Evolutionary conservation across 2,329 filamentous ascomycete species (phyloP).

Genomic region (Anisogramma anomala): DNA sequence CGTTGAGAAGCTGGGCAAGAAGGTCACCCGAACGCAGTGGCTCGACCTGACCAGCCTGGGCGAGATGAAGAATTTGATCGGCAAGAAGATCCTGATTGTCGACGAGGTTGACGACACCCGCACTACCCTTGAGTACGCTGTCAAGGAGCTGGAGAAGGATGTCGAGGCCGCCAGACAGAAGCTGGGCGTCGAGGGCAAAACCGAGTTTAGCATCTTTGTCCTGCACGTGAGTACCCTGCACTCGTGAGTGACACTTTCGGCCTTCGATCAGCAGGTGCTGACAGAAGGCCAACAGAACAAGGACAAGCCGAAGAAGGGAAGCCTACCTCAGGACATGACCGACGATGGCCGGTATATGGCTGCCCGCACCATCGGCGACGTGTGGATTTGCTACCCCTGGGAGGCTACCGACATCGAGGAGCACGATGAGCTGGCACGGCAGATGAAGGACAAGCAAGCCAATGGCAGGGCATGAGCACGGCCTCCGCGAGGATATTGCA

Average conservation of each 20-base stretch:
- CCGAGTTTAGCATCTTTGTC: conserved; percentile 89
- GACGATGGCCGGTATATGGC: conserved; percentile 65
- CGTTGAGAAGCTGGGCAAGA: conserved; percentile 74
- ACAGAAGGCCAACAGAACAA: conserved; percentile 57
- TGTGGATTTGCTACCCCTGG: conserved; percentile 99
- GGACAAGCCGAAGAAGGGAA: conserved; percentile 90
- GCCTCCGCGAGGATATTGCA: neutral
- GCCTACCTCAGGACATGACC: conserved; percentile 67
- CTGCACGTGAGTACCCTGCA: conserved; percentile 70
- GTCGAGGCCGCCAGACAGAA: conserved; percentile 69
- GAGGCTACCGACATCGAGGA: conserved; percentile 89
- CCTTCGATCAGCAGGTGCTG: too few species aligned
- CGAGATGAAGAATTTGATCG: conserved; percentile 78
- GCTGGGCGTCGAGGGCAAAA: conserved; percentile 51
- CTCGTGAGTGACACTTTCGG: too few species aligned
- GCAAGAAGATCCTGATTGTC: conserved; percentile 84
- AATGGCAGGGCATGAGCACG: conserved; percentile 6
- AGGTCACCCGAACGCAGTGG: conserved; percentile 97
- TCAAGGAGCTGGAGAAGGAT: conserved; percentile 88
- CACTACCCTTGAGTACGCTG: conserved; percentile 87
- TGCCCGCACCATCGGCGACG: conserved; percentile 77
- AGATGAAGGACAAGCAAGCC: conserved; percentile 24
- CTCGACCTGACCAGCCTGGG: conserved; percentile 74
- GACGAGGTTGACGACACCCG: conserved; percentile 94
- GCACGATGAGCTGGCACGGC: conserved; percentile 62